These are phyloP conservation scores for Hyphodiscus sp. DNA, from an alignment of 2,329 filamentous ascomycete species.

Conservation along the genomic window DNA sequence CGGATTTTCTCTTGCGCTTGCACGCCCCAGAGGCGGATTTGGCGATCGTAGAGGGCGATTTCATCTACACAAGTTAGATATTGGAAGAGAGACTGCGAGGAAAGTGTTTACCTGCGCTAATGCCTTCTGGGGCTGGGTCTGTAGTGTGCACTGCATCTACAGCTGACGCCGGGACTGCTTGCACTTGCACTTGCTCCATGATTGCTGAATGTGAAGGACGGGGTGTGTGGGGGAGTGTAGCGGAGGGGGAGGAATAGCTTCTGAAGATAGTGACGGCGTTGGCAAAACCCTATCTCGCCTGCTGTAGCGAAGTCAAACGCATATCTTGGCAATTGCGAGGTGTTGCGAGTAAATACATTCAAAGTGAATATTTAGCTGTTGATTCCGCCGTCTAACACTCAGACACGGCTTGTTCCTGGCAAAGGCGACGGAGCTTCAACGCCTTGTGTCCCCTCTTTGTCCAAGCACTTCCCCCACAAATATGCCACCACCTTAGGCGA, in stretches of 20 bases:
- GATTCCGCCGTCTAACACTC: too few relatives aligned
- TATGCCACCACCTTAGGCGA: not conserved
- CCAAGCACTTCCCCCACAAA: not conserved
- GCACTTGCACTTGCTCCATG: not conserved
- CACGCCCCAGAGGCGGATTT: conserved; percentile 96
- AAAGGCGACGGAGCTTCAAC: not conserved
- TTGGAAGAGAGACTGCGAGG: not conserved
- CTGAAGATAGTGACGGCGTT: not conserved
- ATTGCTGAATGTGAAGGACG: not conserved
- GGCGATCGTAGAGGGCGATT: conserved; percentile 93
- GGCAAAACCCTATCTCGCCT: not conserved
- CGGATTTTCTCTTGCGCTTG: conserved; percentile 91
- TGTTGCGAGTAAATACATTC: not conserved
- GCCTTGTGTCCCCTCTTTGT: not conserved
- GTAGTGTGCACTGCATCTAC: not conserved
- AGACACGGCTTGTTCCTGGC: not conserved
- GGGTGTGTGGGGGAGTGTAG: not conserved
- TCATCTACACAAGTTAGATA: conserved; percentile 56
- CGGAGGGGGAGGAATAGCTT: not conserved
- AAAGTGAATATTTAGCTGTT: too few relatives aligned
- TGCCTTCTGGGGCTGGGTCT: conserved; percentile 17
- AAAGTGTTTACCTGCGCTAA: conserved; percentile 32
- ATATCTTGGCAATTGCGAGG: not conserved
- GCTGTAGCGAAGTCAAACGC: not conserved
- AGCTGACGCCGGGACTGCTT: not conserved